Base-by-base conservation (phyloP, 345 rosid genomes). In the Gossypium rotundifolium region DNA sequence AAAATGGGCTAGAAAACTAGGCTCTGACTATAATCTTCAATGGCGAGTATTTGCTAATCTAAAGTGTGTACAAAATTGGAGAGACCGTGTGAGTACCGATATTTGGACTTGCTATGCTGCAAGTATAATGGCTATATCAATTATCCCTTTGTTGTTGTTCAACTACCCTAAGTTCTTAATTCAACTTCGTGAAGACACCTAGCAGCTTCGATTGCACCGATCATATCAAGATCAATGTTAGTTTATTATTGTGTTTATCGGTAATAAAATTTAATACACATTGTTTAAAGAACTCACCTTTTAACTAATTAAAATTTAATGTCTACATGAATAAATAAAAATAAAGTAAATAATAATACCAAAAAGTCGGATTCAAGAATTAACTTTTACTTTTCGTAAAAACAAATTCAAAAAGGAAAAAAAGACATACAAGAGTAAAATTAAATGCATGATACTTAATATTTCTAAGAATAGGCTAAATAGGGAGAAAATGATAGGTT, bases 101-200 rank as follows among this genome's bases (percentile, higher is more conserved):
- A 22, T 79, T 48, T 88, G 91, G 92, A 95, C 99, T 44, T 81
- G 87, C 76, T 90, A 86, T 65, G 93, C 96, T 65, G 99, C 99
- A 61, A 72, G 86, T 72, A 91, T 95, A 55, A 95, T 95, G 99
- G 81, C 83, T 13, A 68, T 91, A 70, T 95, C 99, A 7, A 78
- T 95, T 58, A 74, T 95, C 45, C 99, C 99, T 95, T 93, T 74
- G 1, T 95, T 71, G 74, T 93, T 72, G 97, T 95, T 70, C 98
- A 95, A 84, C 70, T 92, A 52, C 96, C 92, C 4, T 96, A 95
- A 69, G 46, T 83, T 76, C 77, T 93, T 70, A 63, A 79, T 55
- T 89, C 97, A 33, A 87, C 87, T 9, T 88, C 94, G 98, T n/a
- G 90, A 82, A 89, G 89, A 78, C 92, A 79, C 73, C 72, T 88